Base-by-base conservation (phyloP, 352 stramenopile genomes). In the Saprolegnia parasitica region DNA sequence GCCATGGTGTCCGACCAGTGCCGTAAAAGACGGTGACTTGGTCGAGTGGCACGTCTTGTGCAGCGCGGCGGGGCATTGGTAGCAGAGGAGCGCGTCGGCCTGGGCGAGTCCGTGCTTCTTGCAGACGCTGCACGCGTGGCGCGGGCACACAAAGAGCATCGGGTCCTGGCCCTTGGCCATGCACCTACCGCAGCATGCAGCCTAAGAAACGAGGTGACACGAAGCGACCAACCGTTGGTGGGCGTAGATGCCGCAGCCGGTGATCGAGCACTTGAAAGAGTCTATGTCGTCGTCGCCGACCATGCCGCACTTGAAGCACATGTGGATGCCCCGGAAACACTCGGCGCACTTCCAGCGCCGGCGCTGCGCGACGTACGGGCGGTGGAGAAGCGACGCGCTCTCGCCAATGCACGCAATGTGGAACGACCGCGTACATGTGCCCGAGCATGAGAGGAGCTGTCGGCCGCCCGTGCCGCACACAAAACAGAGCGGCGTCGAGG, bases 331-430 rank as follows among this genome's bases (percentile, higher is more conserved):
- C 13, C 85, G 79, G 37, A 73, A 65, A 62, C 85, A 93, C 49
- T 93, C 81, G 39, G 77, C 83, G 56, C 86, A 93, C 56, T 76
- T 77, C 86, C 86, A 93, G 24, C 67, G 26, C 49, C 83, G 73
- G 23, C 73, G 72, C 29, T 72, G 61, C 37, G 78, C 81, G 40
- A 75, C 73, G 45, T 79, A 78, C 21, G 42, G 49, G 84, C 81
- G 23, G 21, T 61, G 46, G 16, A 18, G 60, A 8, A 63, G 21
- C 18, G 40, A 20, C 8, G 56, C 16, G 16, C 85, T 71, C 24
- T 86, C 72, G 20, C 87, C 77, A 40, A 93, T 75, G 61, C 86
- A 93, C 37, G 77, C 40, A 26, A 78, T 68, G 52, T 93, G 86
- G 56, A 85, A 89, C 20, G 76, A 75, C 0, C 84, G 80, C 9